Conservation (phyloP, 495 filamentous ascomycete species). For the Annulohypoxylon bovei region DNA sequence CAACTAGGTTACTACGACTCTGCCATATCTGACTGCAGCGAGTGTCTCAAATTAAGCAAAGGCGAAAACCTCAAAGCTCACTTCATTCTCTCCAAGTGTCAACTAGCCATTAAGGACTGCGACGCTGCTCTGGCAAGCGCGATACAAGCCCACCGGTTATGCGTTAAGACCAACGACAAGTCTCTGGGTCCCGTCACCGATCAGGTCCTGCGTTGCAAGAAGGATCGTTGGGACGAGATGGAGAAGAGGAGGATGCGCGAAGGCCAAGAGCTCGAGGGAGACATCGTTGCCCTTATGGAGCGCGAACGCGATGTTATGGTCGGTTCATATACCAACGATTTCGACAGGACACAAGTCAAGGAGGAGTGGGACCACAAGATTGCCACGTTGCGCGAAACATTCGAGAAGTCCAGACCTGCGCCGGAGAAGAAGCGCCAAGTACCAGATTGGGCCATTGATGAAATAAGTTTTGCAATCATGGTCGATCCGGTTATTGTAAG, state of each 20-base stretch:
- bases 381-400: slow-evolving; percentile 64
- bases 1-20: slow-evolving; percentile 74
- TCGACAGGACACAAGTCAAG: slow-evolving; percentile 60
- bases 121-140: slow-evolving; percentile 79
- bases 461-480: slow-evolving; percentile 92
- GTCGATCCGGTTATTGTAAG: slow-evolving; percentile 84
- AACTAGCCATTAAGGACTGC: slow-evolving; percentile 76
- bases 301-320: slow-evolving; percentile 46
- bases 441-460: slow-evolving; percentile 88
- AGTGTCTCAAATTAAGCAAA: slow-evolving; percentile 72
- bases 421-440: slow-evolving; percentile 71
- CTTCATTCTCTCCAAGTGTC: slow-evolving; percentile 85
- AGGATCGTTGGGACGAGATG: slow-evolving; percentile 71
- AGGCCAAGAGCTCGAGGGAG: slow-evolving; percentile 63
- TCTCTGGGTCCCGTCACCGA: slow-evolving; percentile 72
- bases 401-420: slow-evolving; percentile 64
- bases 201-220: slow-evolving; percentile 80
- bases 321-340: slow-evolving; percentile 34
- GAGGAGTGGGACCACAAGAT: slow-evolving; percentile 70
- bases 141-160: slow-evolving; percentile 76
- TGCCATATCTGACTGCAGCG: slow-evolving; percentile 82
- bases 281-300: slow-evolving; percentile 57
- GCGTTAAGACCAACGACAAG: slow-evolving; percentile 65
- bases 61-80: slow-evolving; percentile 79
- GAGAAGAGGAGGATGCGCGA: slow-evolving; percentile 59